Percentiles rank a stretch among this genome's conserved stretches.
phyloP scores from a whole-genome alignment of 495 filamentous ascomycete genomes.

The Penicillium pancosmium region DNA sequence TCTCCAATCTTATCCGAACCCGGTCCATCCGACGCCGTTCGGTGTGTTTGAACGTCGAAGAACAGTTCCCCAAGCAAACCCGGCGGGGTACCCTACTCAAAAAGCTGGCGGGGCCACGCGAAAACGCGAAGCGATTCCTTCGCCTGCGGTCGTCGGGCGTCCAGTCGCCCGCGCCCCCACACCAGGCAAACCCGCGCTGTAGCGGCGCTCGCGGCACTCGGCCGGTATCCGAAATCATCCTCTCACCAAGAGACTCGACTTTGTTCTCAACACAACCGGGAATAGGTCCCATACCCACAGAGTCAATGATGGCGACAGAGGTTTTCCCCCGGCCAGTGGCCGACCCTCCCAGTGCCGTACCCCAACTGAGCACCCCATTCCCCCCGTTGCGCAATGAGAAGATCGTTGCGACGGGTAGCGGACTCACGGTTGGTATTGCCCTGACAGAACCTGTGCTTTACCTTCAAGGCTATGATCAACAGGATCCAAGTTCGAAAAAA shows the following conservation, averaged over 20 bases:
- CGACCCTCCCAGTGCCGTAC: slow-evolving; percentile 24
- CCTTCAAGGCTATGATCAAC: slow-evolving; percentile 88
- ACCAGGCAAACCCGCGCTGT: slow-evolving; percentile 24
- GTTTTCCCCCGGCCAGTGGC: slow-evolving; percentile 30
- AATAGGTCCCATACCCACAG: slow-evolving; percentile 32
- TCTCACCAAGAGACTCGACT: slow-evolving; percentile 32
- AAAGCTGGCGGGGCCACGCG: slow-evolving; percentile 52
- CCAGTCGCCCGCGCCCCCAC: slow-evolving; percentile 29
- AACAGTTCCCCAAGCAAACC: slow-evolving; percentile 31
- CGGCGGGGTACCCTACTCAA: slow-evolving; percentile 38
- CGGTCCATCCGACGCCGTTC: slow-evolving; percentile 30
- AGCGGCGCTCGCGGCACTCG: slow-evolving; percentile 25
- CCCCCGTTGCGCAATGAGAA: slow-evolving; percentile 56
- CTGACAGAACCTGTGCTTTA: slow-evolving; percentile 90
- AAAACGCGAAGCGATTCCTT: slow-evolving; percentile 55
- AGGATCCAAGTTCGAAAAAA: slow-evolving; percentile 65
- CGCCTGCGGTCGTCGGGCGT: slow-evolving; percentile 41
- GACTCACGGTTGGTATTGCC: slow-evolving; percentile 69
- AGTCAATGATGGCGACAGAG: slow-evolving; percentile 38
- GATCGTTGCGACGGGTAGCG: slow-evolving; percentile 73
- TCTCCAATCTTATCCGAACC: slow-evolving; percentile 31
- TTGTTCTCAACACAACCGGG: slow-evolving; percentile 25
- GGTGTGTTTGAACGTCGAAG: slow-evolving; percentile 25
- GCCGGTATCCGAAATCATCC: slow-evolving; percentile 47
- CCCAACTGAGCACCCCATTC: slow-evolving; percentile 38